Percentiles rank a stretch among this genome's conserved stretches.
phyloP scores from a whole-genome alignment of 257 asterid genomes.

The Gynochthodes officinalis region DNA sequence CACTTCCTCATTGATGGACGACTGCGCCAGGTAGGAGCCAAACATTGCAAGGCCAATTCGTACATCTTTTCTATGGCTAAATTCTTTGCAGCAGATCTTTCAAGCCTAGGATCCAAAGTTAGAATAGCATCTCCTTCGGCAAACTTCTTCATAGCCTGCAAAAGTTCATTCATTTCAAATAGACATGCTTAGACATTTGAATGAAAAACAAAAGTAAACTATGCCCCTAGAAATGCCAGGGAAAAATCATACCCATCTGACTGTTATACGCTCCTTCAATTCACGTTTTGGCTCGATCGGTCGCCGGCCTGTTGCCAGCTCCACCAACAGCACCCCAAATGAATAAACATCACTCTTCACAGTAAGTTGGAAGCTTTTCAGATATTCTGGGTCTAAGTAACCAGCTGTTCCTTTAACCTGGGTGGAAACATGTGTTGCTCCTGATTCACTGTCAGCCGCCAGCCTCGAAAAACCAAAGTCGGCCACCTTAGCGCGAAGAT shows the following conservation, averaged over 20 bases:
- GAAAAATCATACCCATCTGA: conserved; percentile 68
- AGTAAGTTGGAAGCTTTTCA: conserved; percentile 85
- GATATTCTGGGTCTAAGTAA: conserved; percentile 92
- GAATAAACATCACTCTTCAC: conserved; percentile 97
- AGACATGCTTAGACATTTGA: neutral
- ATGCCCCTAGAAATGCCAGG: neutral
- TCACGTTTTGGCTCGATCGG: conserved; percentile 85
- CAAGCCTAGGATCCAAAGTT: conserved; percentile 70
- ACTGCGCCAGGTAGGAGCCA: conserved; percentile 60
- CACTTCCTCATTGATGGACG: conserved; percentile 91
- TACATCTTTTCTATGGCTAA: conserved; percentile 65
- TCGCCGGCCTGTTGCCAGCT: conserved; percentile 82
- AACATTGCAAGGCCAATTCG: conserved; percentile 66
- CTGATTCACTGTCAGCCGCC: conserved; percentile 69
- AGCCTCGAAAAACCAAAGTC: conserved; percentile 93
- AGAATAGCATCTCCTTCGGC: conserved; percentile 68
- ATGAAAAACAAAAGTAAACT: neutral
- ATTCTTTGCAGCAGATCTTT: conserved; percentile 56
- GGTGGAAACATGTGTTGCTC: conserved; percentile 90
- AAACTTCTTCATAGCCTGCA: conserved; percentile 83
- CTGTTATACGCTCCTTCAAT: conserved; percentile 72
- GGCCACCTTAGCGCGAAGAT: conserved; percentile 90
- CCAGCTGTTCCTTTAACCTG: conserved; percentile 99
- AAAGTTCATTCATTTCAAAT: neutral
- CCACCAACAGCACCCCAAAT: conserved; percentile 80